Evolutionary conservation across 495 filamentous ascomycete species (phyloP).

Genomic region (Trichoderma parareesei): DNA sequence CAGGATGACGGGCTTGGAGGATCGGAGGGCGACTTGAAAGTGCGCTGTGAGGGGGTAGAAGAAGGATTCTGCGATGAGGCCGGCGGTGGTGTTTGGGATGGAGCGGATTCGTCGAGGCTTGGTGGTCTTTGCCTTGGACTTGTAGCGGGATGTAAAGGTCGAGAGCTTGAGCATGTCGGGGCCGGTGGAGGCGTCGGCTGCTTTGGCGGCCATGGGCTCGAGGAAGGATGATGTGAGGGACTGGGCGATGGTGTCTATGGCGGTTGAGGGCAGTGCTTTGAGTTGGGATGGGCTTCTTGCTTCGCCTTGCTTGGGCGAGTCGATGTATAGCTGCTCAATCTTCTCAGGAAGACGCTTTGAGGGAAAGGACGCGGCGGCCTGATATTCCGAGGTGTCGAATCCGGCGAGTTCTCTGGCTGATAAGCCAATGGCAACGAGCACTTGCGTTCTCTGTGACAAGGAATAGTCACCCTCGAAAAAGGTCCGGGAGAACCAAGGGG

Average conservation of each 20-base stretch:
- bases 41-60: constrained; percentile 69
- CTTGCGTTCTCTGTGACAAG: constrained; percentile 66
- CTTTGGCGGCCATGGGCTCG: constrained; percentile 66
- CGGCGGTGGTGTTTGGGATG: constrained; percentile 66
- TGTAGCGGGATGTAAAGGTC: constrained; percentile 36
- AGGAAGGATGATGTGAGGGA: constrained; percentile 63
- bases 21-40: constrained; percentile 45
- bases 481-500: constrained; percentile 69
- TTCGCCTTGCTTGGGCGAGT: constrained; percentile 15
- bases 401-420: constrained; percentile 84
- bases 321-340: constrained; percentile 43
- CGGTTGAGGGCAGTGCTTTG: constrained; percentile 45
- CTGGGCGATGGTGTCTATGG: constrained; percentile 52
- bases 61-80: constrained; percentile 64
- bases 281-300: constrained; percentile 26
- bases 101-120: constrained; percentile 54
- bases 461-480: constrained; percentile 93
- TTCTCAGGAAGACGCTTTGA: constrained; percentile 61
- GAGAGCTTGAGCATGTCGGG: constrained; percentile 75
- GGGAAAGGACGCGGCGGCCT: constrained; percentile 48
- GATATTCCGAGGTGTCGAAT: constrained; percentile 54
- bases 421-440: constrained; percentile 75
- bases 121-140: constrained; percentile 22
- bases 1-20: constrained; percentile 42
- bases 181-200: constrained; percentile 62